Percentiles rank a stretch among this genome's conserved stretches.
Conservation (phyloP, 2,329 filamentous ascomycete species). For the Calonectria naviculata region DNA sequence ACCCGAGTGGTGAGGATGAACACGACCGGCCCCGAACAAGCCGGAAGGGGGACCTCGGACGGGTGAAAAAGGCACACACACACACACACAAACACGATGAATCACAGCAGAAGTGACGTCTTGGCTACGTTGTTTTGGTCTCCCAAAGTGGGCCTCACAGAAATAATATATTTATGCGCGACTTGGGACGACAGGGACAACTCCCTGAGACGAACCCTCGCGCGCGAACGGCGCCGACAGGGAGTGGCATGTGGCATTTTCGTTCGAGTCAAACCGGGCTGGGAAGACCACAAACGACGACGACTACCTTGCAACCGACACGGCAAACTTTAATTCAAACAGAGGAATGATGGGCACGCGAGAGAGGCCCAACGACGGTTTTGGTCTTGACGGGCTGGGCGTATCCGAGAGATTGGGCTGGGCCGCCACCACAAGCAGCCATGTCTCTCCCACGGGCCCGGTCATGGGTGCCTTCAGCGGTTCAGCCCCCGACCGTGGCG, state of each 20-base stretch:
- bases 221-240: neutral
- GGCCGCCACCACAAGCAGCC: neutral
- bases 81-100: neutral
- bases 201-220: neutral
- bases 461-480: neutral
- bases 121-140: neutral
- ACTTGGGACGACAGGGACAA: neutral
- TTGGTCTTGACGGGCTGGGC: neutral
- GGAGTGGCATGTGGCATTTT: neutral
- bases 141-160: neutral
- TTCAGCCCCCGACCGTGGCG: too few relatives aligned
- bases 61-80: neutral
- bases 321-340: neutral
- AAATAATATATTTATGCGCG: slow-evolving; percentile 2
- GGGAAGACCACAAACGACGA: neutral
- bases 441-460: neutral
- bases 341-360: neutral
- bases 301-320: neutral
- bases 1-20: neutral
- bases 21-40: neutral
- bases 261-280: too few relatives aligned
- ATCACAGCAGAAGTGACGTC: neutral
- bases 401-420: slow-evolving; percentile 9
- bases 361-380: too few relatives aligned
- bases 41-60: neutral